Percentiles rank a stretch among this genome's conserved stretches.
phyloP scores from a whole-genome alignment of 108 stramenopile species.

The Epithemia pelagica region DNA sequence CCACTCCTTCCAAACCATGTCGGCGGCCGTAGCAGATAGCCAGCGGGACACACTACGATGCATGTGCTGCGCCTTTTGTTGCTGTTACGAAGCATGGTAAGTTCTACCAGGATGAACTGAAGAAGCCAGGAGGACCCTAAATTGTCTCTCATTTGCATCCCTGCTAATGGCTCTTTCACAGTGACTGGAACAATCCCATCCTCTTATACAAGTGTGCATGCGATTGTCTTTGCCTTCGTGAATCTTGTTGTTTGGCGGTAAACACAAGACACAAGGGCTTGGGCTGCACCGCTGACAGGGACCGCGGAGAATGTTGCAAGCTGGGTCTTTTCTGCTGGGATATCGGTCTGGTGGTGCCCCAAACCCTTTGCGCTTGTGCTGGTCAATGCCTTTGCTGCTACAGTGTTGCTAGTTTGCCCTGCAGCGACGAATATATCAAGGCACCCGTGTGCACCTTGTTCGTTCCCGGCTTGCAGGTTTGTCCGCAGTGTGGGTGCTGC shows the following conservation, averaged over 20 bases:
- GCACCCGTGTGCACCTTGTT: not conserved
- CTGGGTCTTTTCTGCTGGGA: not conserved
- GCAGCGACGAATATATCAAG: not conserved
- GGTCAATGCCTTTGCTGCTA: constrained; percentile 3
- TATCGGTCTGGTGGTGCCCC: not conserved
- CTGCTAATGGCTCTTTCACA: too few relatives aligned
- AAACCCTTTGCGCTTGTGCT: not conserved
- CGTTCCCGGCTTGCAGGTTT: not conserved
- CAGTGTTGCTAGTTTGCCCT: not conserved
- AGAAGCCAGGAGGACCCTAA: too few relatives aligned
- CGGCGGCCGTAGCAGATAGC: too few relatives aligned
- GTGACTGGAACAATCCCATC: not conserved
- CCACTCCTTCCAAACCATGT: too few relatives aligned
- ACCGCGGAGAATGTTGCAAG: constrained; percentile 1
- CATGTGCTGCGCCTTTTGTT: too few relatives aligned
- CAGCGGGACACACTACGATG: too few relatives aligned
- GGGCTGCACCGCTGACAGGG: not conserved
- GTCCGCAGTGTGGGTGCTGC: constrained; percentile 1
- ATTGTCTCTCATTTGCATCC: too few relatives aligned
- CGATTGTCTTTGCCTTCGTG: not conserved
- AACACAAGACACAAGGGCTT: not conserved
- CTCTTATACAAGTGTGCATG: not conserved
- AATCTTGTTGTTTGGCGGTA: not conserved
- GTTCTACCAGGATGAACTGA: too few relatives aligned
- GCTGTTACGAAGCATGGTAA: too few relatives aligned